Conservation (phyloP, 768 basidiomycete species). For the Phanerodontia chrysosporium region DNA sequence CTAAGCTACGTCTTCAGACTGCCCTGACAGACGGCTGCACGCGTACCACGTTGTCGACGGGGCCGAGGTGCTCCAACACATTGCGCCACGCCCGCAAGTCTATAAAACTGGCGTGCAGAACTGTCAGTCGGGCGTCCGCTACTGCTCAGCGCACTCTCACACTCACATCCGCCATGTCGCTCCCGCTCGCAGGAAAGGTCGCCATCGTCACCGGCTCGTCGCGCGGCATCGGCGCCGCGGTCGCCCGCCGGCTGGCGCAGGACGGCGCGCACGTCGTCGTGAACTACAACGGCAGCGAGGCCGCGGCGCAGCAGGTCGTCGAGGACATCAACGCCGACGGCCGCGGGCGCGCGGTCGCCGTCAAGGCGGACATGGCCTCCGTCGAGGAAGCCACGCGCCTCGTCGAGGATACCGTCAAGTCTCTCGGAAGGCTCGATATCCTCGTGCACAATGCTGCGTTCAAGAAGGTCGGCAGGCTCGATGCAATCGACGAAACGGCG, state of each 20-base stretch:
- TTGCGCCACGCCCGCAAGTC: too few relatives aligned
- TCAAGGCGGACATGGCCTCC: constrained; percentile 24
- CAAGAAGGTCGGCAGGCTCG: background rate
- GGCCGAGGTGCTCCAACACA: too few relatives aligned
- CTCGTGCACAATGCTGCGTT: constrained; percentile 55
- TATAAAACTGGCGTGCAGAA: too few relatives aligned
- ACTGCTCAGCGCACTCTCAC: too few relatives aligned
- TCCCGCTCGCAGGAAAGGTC: constrained; percentile 22
- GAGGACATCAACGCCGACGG: constrained; percentile 13
- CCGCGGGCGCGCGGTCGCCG: constrained; percentile 14
- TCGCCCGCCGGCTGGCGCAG: constrained; percentile 46
- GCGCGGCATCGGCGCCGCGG: constrained; percentile 53
- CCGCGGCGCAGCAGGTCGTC: constrained; percentile 29
- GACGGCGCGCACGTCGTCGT: constrained; percentile 55
- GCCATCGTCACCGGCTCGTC: constrained; percentile 56
- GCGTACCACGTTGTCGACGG: too few relatives aligned
- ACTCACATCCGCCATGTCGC: too few relatives aligned
- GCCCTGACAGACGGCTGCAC: too few relatives aligned
- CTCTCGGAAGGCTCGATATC: constrained; percentile 44
- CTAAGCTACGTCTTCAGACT: too few relatives aligned
- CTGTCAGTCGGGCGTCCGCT: too few relatives aligned
- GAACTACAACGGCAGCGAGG: constrained; percentile 43
- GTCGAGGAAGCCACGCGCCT: constrained; percentile 20
- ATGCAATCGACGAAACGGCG: background rate
- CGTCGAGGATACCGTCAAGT: constrained; percentile 21